Conservation (phyloP, 176 grass and related monocot species). For the Bothriochloa decipiens region DNA sequence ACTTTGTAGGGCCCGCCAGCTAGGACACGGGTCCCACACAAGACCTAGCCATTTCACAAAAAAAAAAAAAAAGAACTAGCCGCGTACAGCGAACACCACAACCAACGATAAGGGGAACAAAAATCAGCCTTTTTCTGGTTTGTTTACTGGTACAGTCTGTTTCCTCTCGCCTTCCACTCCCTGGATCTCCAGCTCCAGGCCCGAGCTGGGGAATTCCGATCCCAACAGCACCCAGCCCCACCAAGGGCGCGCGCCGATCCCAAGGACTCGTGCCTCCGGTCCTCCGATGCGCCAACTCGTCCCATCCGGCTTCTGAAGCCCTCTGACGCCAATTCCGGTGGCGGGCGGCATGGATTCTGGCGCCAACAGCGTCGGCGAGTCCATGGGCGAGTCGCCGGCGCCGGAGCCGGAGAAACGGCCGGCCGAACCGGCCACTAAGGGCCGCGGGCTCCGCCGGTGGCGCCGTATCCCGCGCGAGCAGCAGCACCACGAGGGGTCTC, state of each 20-base stretch:
- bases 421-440: slow-evolving; percentile 36
- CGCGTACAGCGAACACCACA: slow-evolving; percentile 31
- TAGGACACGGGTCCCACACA: background rate
- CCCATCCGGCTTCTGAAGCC: slow-evolving; percentile 15
- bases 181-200: slow-evolving; percentile 46
- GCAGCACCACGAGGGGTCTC: slow-evolving; percentile 48
- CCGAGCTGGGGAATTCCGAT: slow-evolving; percentile 33
- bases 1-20: background rate
- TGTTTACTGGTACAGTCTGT: slow-evolving; percentile 37
- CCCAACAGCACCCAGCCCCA: background rate
- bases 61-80: too few species aligned
- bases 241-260: slow-evolving; percentile 25
- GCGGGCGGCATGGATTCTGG: slow-evolving; percentile 50
- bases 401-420: background rate
- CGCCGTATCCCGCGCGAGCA: slow-evolving; percentile 64
- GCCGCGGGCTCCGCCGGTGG: slow-evolving; percentile 65
- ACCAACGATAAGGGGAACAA: slow-evolving; percentile 39
- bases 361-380: slow-evolving; percentile 50
- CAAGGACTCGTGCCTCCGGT: slow-evolving; percentile 10
- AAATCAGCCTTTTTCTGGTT: slow-evolving; percentile 11
- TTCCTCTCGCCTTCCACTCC: slow-evolving; percentile 41
- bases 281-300: slow-evolving; percentile 14
- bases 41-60: too few species aligned
- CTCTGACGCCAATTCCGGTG: slow-evolving; percentile 36
- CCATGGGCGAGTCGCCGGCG: slow-evolving; percentile 39